Conservation (phyloP, 345 rosid species). For the Salix exigua region DNA sequence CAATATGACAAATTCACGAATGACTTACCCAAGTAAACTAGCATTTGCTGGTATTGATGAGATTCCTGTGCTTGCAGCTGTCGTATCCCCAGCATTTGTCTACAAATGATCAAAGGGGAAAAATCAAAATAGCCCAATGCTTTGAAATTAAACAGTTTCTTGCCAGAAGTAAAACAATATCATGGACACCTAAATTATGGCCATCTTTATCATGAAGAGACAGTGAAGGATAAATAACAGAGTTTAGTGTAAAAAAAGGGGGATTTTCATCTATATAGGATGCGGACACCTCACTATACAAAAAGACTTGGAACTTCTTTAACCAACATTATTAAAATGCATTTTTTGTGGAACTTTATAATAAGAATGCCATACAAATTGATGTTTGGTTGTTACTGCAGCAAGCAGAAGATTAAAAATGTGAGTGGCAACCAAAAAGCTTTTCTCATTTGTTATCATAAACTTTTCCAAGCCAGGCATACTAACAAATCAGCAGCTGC, state of each 20-base stretch:
- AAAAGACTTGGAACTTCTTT: neutral
- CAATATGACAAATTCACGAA: constrained; percentile 1
- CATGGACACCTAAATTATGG: neutral
- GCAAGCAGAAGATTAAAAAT: neutral
- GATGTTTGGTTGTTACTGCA: neutral
- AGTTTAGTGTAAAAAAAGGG: neutral
- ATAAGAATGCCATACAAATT: neutral
- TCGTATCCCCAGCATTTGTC: constrained; percentile 58
- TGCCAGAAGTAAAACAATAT: neutral
- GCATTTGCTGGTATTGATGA: constrained; percentile 81
- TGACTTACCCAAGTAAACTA: constrained; percentile 81
- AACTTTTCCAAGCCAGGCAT: neutral
- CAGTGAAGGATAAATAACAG: neutral
- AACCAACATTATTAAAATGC: neutral
- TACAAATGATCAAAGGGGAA: constrained; percentile 19
- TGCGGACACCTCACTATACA: neutral
- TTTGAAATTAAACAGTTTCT: neutral
- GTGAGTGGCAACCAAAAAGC: neutral
- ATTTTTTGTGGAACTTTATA: neutral
- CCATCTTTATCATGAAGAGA: neutral
- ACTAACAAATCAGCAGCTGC: neutral
- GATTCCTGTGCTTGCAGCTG: constrained; percentile 46
- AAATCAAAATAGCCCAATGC: constrained; percentile 11
- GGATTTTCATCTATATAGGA: neutral
- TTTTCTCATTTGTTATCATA: neutral